phyloP scores from a whole-genome alignment of 2,329 filamentous ascomycete species.

The Aspergillus hiratsukae region DNA sequence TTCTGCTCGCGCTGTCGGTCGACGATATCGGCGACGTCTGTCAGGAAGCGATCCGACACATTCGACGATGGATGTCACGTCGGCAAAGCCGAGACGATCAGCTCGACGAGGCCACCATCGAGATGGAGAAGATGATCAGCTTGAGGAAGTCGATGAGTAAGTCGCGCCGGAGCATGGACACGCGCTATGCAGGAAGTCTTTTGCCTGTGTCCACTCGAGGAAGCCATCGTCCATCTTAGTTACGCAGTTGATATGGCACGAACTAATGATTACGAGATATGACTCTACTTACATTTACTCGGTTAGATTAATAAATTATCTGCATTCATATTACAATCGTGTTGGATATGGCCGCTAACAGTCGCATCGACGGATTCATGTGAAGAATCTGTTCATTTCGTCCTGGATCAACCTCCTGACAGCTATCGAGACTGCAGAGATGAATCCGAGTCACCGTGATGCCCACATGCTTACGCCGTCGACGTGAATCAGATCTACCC shows the following conservation, averaged over 20 bases:
- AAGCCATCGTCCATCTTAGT: conserved; percentile 8
- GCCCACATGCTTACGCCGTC: background rate
- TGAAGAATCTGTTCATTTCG: background rate
- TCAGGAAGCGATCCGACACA: conserved; percentile 18
- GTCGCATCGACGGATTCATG: background rate
- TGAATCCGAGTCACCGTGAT: background rate
- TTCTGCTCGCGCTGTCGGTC: conserved; percentile 44
- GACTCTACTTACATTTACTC: background rate
- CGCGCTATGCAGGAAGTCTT: conserved; percentile 21
- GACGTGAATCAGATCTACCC: background rate
- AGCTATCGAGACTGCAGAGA: background rate
- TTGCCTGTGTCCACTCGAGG: conserved; percentile 24
- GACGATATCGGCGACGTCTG: conserved; percentile 38
- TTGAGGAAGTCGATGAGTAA: conserved; percentile 17
- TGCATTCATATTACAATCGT: background rate
- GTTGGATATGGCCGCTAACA: background rate
- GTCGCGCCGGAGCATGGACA: conserved; percentile 21
- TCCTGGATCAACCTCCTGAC: background rate
- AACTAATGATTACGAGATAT: background rate
- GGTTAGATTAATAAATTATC: background rate
- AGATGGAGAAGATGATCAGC: conserved; percentile 26
- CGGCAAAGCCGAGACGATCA: conserved; percentile 2
- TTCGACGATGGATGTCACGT: conserved; percentile 22
- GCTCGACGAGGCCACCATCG: conserved; percentile 9
- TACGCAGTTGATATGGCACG: background rate